Conservation (phyloP, 805 yeast genomes). For the Metschnikowia cerradonensis region DNA sequence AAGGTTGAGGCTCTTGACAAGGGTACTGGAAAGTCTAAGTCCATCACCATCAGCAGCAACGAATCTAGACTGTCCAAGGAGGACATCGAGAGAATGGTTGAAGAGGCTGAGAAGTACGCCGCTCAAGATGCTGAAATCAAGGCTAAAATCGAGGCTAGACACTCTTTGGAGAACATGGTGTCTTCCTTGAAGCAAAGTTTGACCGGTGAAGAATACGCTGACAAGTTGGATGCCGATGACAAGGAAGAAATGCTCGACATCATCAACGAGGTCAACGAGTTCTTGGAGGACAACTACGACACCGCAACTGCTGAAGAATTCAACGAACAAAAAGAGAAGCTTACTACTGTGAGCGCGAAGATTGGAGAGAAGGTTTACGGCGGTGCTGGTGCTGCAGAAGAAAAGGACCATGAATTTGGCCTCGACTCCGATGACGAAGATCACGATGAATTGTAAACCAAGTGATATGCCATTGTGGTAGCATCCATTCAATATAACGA, state of each 20-base stretch:
- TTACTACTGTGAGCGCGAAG: constrained; percentile 82
- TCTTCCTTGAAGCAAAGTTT: constrained; percentile 15
- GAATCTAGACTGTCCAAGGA: constrained; percentile 21
- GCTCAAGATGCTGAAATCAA: constrained; percentile 19
- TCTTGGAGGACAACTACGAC: constrained; percentile 73
- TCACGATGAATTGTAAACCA: constrained; percentile 40
- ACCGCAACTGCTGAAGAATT: constrained; percentile 89
- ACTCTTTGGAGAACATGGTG: constrained; percentile 19
- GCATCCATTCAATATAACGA: background rate
- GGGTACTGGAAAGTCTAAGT: constrained; percentile 20
- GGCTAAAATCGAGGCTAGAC: constrained; percentile 20
- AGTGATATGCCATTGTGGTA: background rate
- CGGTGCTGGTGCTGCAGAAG: constrained; percentile 46
- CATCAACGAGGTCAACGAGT: constrained; percentile 77
- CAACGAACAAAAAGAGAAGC: constrained; percentile 83
- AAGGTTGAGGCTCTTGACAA: constrained; percentile 21
- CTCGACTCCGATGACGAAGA: constrained; percentile 38
- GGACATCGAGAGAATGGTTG: constrained; percentile 21
- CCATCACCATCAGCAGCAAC: constrained; percentile 20
- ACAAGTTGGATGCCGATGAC: constrained; percentile 84
- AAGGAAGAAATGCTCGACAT: constrained; percentile 87
- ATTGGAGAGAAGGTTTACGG: constrained; percentile 76
- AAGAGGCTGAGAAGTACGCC: constrained; percentile 20
- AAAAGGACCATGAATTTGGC: constrained; percentile 29
- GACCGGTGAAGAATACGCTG: constrained; percentile 16